Evolutionary conservation across 2,329 filamentous ascomycete species (phyloP).

Genomic region (Nemania sp.): DNA sequence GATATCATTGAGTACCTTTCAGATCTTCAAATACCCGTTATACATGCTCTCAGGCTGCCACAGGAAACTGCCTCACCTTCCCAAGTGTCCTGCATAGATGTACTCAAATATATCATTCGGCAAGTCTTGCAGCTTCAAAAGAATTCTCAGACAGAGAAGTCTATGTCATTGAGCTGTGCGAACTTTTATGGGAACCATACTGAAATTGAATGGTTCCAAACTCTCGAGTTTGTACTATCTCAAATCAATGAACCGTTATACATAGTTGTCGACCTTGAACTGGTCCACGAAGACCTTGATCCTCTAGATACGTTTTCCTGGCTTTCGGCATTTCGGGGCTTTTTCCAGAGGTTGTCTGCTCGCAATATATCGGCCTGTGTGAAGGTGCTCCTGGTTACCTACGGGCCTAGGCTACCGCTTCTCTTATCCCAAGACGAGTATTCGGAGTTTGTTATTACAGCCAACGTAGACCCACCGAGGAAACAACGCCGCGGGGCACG

Average conservation of each 20-base stretch:
- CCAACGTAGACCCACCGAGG: not conserved
- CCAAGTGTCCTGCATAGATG: not conserved
- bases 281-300: not conserved
- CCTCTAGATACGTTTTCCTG: not conserved
- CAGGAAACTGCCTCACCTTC: not conserved
- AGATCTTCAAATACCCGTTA: not conserved
- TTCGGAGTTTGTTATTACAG: not conserved
- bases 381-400: conserved; percentile 5
- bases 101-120: conserved; percentile 9
- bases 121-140: not conserved
- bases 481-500: not conserved
- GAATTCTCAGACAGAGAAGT: conserved; percentile 1
- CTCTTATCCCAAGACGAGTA: not conserved
- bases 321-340: conserved; percentile 3
- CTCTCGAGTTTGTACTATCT: not conserved
- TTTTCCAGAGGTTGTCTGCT: not conserved
- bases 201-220: conserved; percentile 1
- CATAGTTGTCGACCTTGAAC: not conserved
- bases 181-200: not conserved
- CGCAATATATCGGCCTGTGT: not conserved
- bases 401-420: conserved; percentile 1
- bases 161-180: conserved; percentile 13
- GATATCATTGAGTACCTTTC: conserved; percentile 12
- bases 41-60: not conserved
- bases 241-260: not conserved